Evolutionary conservation across 371 early-diverging fungal genomes (phyloP).

Genomic region (Lichtheimia corymbifera): DNA sequence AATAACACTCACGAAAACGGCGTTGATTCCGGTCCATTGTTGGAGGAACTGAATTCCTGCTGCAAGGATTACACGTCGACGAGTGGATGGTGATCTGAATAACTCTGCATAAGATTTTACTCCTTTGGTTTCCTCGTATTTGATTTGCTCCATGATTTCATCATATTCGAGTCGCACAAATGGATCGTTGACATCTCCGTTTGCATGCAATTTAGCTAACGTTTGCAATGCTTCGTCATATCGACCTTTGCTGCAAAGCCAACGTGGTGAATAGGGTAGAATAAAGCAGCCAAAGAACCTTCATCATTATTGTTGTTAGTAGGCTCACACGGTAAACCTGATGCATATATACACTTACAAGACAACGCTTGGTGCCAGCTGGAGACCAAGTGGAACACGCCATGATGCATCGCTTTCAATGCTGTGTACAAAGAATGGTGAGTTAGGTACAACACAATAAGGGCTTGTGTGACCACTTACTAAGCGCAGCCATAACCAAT

Average conservation of each 20-base stretch:
- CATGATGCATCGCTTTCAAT: constrained; percentile 30
- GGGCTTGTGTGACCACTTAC: constrained; percentile 17
- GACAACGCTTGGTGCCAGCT: constrained; percentile 30
- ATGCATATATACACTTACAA: constrained; percentile 23
- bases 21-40: constrained; percentile 37
- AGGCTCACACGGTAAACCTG: no score
- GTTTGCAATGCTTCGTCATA: constrained; percentile 51
- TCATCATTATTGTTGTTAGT: constrained; percentile 71
- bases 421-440: constrained; percentile 46
- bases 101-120: constrained; percentile 67
- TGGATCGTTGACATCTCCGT: constrained; percentile 44
- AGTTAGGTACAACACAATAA: constrained; percentile 57
- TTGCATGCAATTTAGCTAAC: constrained; percentile 67
- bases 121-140: constrained; percentile 60
- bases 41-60: constrained; percentile 62
- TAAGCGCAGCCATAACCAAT: constrained; percentile 46
- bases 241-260: constrained; percentile 46
- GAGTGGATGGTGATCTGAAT: constrained; percentile 38
- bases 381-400: constrained; percentile 38
- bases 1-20: constrained; percentile 17
- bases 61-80: constrained; percentile 59
- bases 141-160: constrained; percentile 64
- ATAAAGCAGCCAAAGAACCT: constrained; percentile 43
- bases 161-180: constrained; percentile 66
- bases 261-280: constrained; percentile 51